Evolutionary conservation across 1,139 yeast genomes (phyloP).

Genomic region (Taphrina pruni): DNA sequence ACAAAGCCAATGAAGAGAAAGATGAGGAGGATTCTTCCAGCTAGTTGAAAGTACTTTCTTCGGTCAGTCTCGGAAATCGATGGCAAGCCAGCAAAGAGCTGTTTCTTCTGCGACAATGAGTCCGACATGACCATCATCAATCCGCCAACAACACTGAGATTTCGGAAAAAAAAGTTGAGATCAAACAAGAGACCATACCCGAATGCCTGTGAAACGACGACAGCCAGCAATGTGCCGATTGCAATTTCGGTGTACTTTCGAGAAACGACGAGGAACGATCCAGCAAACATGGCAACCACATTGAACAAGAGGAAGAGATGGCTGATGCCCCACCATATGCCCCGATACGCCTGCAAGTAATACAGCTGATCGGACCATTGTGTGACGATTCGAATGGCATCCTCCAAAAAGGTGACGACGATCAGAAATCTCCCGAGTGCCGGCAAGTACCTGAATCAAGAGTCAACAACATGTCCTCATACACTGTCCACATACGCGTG

Average conservation of each 20-base stretch:
- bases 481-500: not conserved
- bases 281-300: conserved; percentile 71
- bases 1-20: conserved; percentile 86
- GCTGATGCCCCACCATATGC: conserved; percentile 79
- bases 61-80: conserved; percentile 75
- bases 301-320: conserved; percentile 68
- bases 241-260: conserved; percentile 76
- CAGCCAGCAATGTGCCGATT: conserved; percentile 70
- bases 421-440: conserved; percentile 86
- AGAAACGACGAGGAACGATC: conserved; percentile 73
- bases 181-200: conserved; percentile 89
- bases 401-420: conserved; percentile 94
- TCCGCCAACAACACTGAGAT: conserved; percentile 91
- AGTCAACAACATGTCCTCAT: not conserved
- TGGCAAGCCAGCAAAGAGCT: conserved; percentile 82
- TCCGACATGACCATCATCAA: conserved; percentile 86
- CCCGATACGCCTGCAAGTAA: conserved; percentile 80
- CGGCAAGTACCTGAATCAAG: conserved; percentile 56
- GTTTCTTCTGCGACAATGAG: conserved; percentile 59
- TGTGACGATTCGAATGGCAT: conserved; percentile 77
- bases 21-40: conserved; percentile 86
- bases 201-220: conserved; percentile 82
- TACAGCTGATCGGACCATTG: conserved; percentile 94
- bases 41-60: conserved; percentile 82
- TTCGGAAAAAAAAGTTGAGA: conserved; percentile 64